phyloP scores from a whole-genome alignment of 352 stramenopile species.

The Pythium monospermum region DNA sequence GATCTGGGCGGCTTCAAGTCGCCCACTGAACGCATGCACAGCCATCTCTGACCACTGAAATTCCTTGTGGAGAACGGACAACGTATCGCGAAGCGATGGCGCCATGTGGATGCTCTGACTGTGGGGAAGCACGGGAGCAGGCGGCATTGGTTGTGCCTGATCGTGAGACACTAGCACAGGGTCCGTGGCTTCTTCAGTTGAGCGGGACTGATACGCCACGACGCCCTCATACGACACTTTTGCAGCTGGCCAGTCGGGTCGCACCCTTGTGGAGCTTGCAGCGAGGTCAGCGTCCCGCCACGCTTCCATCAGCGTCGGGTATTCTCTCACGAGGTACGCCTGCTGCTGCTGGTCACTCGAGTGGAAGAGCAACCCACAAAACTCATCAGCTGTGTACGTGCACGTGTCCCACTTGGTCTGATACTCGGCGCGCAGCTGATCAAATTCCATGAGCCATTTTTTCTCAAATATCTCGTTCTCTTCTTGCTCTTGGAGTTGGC shows the following conservation, averaged over 20 bases:
- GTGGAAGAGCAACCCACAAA: slow-evolving; percentile 58
- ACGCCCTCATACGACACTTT: slow-evolving; percentile 12
- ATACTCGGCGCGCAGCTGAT: slow-evolving; percentile 38
- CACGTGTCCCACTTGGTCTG: slow-evolving; percentile 57
- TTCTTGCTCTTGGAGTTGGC: slow-evolving; percentile 29
- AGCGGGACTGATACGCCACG: slow-evolving; percentile 18
- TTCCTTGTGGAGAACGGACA: slow-evolving; percentile 31
- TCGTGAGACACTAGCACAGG: background rate
- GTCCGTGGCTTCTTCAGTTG: background rate
- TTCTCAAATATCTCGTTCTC: slow-evolving; percentile 47
- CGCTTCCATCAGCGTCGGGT: slow-evolving; percentile 50
- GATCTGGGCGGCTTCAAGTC: slow-evolving; percentile 34
- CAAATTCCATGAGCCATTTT: slow-evolving; percentile 57
- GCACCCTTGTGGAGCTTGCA: slow-evolving; percentile 17
- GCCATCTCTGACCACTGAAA: slow-evolving; percentile 40
- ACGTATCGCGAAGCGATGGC: slow-evolving; percentile 17
- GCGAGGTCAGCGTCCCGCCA: slow-evolving; percentile 32
- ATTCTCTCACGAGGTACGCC: slow-evolving; percentile 37
- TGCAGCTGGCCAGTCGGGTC: slow-evolving; percentile 36
- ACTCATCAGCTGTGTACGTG: slow-evolving; percentile 60
- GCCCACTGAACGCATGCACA: slow-evolving; percentile 27
- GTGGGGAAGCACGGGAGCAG: background rate
- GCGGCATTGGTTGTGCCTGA: background rate
- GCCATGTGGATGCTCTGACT: slow-evolving; percentile 26
- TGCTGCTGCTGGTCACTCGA: slow-evolving; percentile 44